phyloP scores from a whole-genome alignment of 805 yeast species.

The Jamesozyma piceae region DNA sequence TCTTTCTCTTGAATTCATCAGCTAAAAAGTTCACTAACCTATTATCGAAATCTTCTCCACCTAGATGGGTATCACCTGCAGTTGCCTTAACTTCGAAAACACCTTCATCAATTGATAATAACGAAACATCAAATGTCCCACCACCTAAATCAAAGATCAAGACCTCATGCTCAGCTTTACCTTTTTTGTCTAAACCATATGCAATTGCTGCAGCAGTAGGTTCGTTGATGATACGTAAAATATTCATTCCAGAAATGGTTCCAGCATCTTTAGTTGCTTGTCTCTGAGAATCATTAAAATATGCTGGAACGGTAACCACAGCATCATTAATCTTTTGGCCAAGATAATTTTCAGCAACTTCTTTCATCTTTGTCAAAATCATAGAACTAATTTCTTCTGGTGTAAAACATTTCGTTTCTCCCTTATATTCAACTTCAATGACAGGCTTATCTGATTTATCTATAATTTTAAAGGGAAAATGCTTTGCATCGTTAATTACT shows the following conservation, averaged over 20 bases:
- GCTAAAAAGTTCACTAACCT: slow-evolving; percentile 84
- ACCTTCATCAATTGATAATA: slow-evolving; percentile 86
- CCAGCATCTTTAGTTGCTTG: slow-evolving; percentile 94
- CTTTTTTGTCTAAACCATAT: slow-evolving; percentile 75
- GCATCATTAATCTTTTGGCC: slow-evolving; percentile 71
- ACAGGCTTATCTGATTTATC: slow-evolving; percentile 67
- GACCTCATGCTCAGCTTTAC: slow-evolving; percentile 74
- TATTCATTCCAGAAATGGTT: slow-evolving; percentile 88
- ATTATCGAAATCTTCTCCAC: slow-evolving; percentile 93
- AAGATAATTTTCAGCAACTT: slow-evolving; percentile 77
- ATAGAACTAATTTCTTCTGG: slow-evolving; percentile 92
- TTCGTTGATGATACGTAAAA: slow-evolving; percentile 69
- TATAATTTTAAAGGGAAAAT: slow-evolving; percentile 73
- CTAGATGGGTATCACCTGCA: slow-evolving; percentile 49
- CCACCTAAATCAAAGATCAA: slow-evolving; percentile 92
- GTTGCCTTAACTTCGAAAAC: slow-evolving; percentile 93
- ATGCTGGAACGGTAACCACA: too few species aligned
- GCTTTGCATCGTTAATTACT: slow-evolving; percentile 70
- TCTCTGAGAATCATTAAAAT: too few species aligned
- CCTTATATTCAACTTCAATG: slow-evolving; percentile 70
- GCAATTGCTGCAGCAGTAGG: slow-evolving; percentile 96
- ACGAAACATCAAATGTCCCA: slow-evolving; percentile 93
- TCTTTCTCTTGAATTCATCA: slow-evolving; percentile 88
- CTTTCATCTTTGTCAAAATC: slow-evolving; percentile 83
- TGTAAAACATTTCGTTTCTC: slow-evolving; percentile 75